A percentile compares a stretch with the other conserved stretches of the same genome.
phyloP scores from a whole-genome alignment of 2,329 filamentous ascomycete species.

The Clonostachys chloroleuca region DNA sequence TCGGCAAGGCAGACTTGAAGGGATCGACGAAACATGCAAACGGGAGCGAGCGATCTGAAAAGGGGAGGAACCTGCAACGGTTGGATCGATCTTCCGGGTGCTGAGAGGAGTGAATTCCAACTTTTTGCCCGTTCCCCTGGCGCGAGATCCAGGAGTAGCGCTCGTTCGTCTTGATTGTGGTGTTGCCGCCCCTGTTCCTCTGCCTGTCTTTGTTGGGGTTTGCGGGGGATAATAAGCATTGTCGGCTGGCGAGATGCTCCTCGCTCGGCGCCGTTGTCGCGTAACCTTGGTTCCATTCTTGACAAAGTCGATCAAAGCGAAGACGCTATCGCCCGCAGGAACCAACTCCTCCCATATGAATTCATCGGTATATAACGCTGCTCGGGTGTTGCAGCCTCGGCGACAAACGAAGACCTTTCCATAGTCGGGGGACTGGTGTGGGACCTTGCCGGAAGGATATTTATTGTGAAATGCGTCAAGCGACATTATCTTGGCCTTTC shows the following conservation, averaged over 20 bases:
- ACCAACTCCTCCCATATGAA: conserved; percentile 90
- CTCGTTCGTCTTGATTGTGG: conserved; percentile 21
- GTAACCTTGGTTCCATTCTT: conserved; percentile 70
- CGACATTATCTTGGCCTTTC: conserved; percentile 79
- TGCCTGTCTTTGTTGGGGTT: conserved; percentile 28
- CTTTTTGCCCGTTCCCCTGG: conserved; percentile 50
- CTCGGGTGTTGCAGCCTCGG: conserved; percentile 82
- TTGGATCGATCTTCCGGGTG: conserved; percentile 75
- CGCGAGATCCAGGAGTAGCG: conserved; percentile 23
- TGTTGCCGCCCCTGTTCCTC: conserved; percentile 15
- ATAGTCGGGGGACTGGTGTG: conserved; percentile 66
- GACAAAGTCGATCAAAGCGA: conserved; percentile 61
- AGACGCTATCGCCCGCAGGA: conserved; percentile 58
- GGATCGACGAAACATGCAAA: conserved; percentile 91
- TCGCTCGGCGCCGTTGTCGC: conserved; percentile 20
- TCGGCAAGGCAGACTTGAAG: conserved; percentile 81
- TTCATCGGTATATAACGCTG: conserved; percentile 86
- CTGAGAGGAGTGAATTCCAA: conserved; percentile 95
- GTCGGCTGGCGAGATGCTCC: conserved; percentile 23
- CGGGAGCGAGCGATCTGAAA: conserved; percentile 87
- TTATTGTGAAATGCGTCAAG: conserved; percentile 58
- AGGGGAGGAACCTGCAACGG: conserved; percentile 73
- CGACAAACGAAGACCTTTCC: conserved; percentile 90
- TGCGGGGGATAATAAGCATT: conserved; percentile 24
- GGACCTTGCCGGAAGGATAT: conserved; percentile 73